Percentiles rank a stretch among this genome's conserved stretches.
Conservation (phyloP, 306 rosid species). For the Cicer bijugum region DNA sequence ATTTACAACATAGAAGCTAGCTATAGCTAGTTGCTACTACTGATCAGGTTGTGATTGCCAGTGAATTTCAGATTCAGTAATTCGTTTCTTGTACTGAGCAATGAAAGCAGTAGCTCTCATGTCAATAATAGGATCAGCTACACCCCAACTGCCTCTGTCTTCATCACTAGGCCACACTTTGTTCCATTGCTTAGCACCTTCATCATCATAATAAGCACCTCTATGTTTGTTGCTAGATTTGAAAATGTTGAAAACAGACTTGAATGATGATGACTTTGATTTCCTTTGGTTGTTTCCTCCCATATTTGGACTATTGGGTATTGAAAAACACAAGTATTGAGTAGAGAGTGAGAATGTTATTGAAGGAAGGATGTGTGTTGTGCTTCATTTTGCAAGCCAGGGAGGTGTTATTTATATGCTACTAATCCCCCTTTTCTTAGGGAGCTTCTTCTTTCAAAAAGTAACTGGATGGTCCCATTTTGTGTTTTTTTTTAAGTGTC, state of each 20-base stretch:
- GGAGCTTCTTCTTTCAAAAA: too few species aligned
- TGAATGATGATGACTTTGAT: constrained; percentile 50
- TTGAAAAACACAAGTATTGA: background rate
- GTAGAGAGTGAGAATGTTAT: constrained; percentile 27
- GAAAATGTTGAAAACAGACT: constrained; percentile 67
- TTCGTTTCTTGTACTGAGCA: constrained; percentile 53
- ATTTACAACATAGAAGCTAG: constrained; percentile 12
- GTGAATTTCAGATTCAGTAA: constrained; percentile 61
- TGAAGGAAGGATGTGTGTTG: constrained; percentile 35
- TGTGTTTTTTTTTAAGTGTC: too few species aligned
- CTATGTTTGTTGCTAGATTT: constrained; percentile 49
- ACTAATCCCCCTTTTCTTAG: background rate
- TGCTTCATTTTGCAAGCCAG: constrained; percentile 25
- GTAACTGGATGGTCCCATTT: too few species aligned
- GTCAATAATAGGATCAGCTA: constrained; percentile 70
- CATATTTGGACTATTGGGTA: constrained; percentile 43
- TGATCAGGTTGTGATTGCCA: constrained; percentile 51
- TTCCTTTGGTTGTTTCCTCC: constrained; percentile 64
- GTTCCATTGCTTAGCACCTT: constrained; percentile 47
- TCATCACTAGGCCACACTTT: constrained; percentile 75
- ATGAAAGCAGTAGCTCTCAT: constrained; percentile 66
- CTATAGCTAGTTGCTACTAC: background rate
- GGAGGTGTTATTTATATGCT: constrained; percentile 59
- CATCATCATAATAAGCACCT: constrained; percentile 18
- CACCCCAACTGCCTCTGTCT: constrained; percentile 61